phyloP scores from a whole-genome alignment of 495 filamentous ascomycete genomes.

The Xanthoparmelia taractica region DNA sequence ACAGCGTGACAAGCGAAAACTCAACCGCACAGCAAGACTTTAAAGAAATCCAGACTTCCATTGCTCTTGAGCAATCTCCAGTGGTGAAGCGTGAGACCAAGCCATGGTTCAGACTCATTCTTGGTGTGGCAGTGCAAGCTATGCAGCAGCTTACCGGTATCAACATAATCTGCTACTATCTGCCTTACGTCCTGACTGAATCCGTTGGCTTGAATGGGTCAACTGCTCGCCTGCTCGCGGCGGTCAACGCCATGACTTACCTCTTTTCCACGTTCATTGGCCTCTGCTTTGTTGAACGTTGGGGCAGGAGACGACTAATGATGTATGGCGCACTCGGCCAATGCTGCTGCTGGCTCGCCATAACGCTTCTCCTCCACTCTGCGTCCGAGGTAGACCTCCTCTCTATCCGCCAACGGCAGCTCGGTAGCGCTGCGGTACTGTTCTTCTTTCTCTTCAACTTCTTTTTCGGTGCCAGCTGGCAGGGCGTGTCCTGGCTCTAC shows the following conservation, averaged over 20 bases:
- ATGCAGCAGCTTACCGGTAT: conserved; percentile 33
- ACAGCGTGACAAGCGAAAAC: conserved; percentile 25
- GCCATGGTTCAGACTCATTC: conserved; percentile 25
- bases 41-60: conserved; percentile 32
- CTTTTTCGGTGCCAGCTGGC: conserved; percentile 29
- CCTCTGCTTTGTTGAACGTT: conserved; percentile 24
- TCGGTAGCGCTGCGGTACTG: conserved; percentile 26
- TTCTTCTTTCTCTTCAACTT: conserved; percentile 26
- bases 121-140: conserved; percentile 29
- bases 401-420: conserved; percentile 16
- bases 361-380: conserved; percentile 20
- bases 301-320: conserved; percentile 29
- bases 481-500: conserved; percentile 30
- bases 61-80: conserved; percentile 30
- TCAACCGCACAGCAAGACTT: conserved; percentile 32
- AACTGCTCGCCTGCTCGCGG: conserved; percentile 28
- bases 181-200: conserved; percentile 28
- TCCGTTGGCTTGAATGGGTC: conserved; percentile 27
- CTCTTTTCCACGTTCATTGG: conserved; percentile 20
- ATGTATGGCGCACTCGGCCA: conserved; percentile 23
- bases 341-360: conserved; percentile 27
- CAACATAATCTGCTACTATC: conserved; percentile 31
- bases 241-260: conserved; percentile 27
- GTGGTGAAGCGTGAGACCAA: conserved; percentile 27
- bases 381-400: conserved; percentile 6